Evolutionary conservation across 2,329 filamentous ascomycete species (phyloP), one percentile per base, ranked within the genome.

Genomic region (Colletotrichum sp.): DNA sequence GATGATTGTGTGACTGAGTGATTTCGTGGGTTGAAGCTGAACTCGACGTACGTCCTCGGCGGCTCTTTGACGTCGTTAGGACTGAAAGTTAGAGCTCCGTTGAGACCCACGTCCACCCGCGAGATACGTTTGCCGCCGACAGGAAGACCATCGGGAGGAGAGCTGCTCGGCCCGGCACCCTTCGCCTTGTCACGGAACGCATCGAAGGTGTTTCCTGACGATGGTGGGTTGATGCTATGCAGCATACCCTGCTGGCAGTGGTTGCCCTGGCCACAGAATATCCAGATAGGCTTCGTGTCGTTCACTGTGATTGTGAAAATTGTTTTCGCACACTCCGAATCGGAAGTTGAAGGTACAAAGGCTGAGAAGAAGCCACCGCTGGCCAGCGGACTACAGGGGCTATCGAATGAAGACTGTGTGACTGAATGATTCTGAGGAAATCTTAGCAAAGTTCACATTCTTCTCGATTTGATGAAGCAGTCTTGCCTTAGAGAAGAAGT

Each of bases 231-330:
- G 77, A 86, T 82, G 66, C 82, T 78, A 30, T 84, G 83, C 2
- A 86, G 81, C 85, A 86, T 86, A 68, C 85, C 84, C 26, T 75
- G 82, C 77, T 89, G 85, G 80, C 89, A 90, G 78, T 90, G 87
- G 49, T 84, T 83, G 2, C 80, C 83, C 68, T 86, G 83, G 21
- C 81, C 83, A 82, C 88, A 90, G 79, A 90, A 90, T 74, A 87
- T 84, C 87, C 88, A 90, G 21, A 88, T 83, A 6, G 88, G 86
- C 74, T 86, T 85, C 5, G 85, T 87, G 77, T 88, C 84, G 49
- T 87, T 85, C 59, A 90, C 79, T 3, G 83, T 84, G 74, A 90
- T 85, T 34, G 85, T 86, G 80, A 87, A 90, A 9, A 84, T 82
- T 1, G 84, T 85, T 16, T 82, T 80, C 4, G 83, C 80, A 8